A percentile compares a stretch with the other conserved stretches of the same genome.
These are phyloP conservation scores for Globisporangium emineosum DNA, from an alignment of 352 stramenopile genomes.

Conservation along the genomic window DNA sequence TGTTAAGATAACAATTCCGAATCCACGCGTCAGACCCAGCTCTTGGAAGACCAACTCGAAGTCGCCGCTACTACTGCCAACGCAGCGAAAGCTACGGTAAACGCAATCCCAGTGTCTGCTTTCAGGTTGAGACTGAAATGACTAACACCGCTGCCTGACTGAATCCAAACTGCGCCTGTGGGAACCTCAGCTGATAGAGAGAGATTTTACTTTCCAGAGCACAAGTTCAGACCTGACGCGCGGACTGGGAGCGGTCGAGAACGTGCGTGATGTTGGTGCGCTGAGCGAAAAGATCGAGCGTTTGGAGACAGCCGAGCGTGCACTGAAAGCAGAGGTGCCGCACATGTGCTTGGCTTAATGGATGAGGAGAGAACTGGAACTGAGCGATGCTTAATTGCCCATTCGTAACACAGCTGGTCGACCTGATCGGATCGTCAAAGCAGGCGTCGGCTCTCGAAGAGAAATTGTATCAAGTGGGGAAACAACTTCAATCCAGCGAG, in stretches of 20 bases:
- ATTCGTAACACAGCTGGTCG: conserved; percentile 38
- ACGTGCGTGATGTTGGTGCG: conserved; percentile 39
- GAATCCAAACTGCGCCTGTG: conserved; percentile 69
- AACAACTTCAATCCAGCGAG: conserved; percentile 57
- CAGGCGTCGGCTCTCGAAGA: conserved; percentile 58
- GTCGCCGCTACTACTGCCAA: conserved; percentile 34
- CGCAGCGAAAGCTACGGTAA: conserved; percentile 13
- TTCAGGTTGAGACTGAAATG: background rate
- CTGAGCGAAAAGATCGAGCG: conserved; percentile 63
- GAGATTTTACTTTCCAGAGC: conserved; percentile 48
- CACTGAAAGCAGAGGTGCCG: conserved; percentile 67
- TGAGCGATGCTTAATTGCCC: background rate
- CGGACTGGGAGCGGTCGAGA: conserved; percentile 47
- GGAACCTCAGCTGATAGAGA: conserved; percentile 58
- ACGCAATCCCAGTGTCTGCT: background rate
- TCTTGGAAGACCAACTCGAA: conserved; percentile 62
- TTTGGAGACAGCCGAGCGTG: conserved; percentile 55
- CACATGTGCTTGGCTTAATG: background rate
- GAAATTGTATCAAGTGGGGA: conserved; percentile 47
- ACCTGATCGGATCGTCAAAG: conserved; percentile 65
- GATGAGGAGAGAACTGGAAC: background rate
- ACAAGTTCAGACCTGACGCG: conserved; percentile 39
- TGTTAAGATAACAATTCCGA: background rate
- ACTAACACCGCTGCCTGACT: conserved; percentile 29
- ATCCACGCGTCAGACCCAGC: conserved; percentile 36